Evolutionary conservation across 768 basidiomycete species (phyloP).

Genomic region (Lactarius evosmus): DNA sequence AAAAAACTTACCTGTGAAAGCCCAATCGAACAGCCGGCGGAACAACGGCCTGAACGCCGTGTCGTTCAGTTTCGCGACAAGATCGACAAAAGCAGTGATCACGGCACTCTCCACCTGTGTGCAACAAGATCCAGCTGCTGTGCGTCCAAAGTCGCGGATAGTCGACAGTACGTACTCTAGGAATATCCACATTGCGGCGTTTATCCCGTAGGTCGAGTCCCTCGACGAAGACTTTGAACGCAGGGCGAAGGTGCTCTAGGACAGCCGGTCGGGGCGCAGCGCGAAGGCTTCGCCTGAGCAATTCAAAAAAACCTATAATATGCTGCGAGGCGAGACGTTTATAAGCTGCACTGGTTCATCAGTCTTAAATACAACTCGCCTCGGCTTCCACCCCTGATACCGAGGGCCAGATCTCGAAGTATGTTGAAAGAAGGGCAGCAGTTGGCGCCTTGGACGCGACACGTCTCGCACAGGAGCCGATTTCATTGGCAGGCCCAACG

Average conservation of each 20-base stretch:
- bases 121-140: neutral
- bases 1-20: conserved; percentile 49
- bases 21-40: conserved; percentile 93
- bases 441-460: conserved; percentile 69
- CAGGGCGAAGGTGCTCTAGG: conserved; percentile 23
- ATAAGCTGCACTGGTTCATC: neutral
- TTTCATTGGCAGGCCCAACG: conserved; percentile 31
- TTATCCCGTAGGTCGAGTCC: conserved; percentile 25
- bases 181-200: conserved; percentile 5
- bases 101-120: conserved; percentile 50
- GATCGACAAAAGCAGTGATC: conserved; percentile 77
- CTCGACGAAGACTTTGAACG: conserved; percentile 27
- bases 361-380: neutral
- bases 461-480: conserved; percentile 54
- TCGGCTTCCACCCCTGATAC: conserved; percentile 35
- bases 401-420: conserved; percentile 57
- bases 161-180: conserved; percentile 31
- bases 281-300: conserved; percentile 24
- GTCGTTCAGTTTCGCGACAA: conserved; percentile 92
- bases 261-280: conserved; percentile 17
- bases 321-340: conserved; percentile 4
- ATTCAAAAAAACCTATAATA: conserved; percentile 23
- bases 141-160: neutral
- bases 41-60: conserved; percentile 87
- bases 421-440: conserved; percentile 61